These are phyloP conservation scores for Stellera chamaejasme DNA, from an alignment of 345 rosid genomes.

Conservation along the genomic window DNA sequence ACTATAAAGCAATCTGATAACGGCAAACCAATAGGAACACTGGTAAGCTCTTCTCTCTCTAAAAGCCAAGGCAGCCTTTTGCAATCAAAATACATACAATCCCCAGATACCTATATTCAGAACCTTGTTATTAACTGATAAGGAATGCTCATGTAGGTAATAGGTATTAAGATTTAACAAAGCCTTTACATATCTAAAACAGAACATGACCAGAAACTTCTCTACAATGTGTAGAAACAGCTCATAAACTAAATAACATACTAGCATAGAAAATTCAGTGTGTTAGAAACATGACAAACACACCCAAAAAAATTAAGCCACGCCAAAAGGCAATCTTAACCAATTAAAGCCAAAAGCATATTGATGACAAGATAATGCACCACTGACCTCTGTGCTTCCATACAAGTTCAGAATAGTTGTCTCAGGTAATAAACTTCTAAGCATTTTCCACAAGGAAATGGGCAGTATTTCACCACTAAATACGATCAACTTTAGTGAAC, in stretches of 20 bases:
- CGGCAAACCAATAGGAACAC: constrained; percentile 89
- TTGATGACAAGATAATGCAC: too few species aligned
- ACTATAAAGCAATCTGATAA: constrained; percentile 60
- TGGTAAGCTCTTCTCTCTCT: constrained; percentile 45
- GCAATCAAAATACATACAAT: constrained; percentile 91
- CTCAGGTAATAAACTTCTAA: constrained; percentile 52
- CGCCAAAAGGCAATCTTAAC: background rate
- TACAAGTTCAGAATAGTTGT: constrained; percentile 73
- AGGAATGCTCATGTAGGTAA: background rate
- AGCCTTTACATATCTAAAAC: too few species aligned
- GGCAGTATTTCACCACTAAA: constrained; percentile 86
- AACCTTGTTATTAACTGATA: constrained; percentile 9
- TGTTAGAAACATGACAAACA: too few species aligned
- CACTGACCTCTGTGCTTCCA: constrained; percentile 87
- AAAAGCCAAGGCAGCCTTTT: constrained; percentile 59
- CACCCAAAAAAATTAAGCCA: too few species aligned
- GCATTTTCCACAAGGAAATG: constrained; percentile 67
- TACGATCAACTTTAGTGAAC: constrained; percentile 62
- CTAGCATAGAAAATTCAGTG: too few species aligned
- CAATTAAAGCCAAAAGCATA: too few species aligned
- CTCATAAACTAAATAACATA: too few species aligned
- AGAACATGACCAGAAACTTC: too few species aligned
- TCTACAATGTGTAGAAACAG: too few species aligned
- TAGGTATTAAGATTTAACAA: too few species aligned
- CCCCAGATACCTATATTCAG: constrained; percentile 78